phyloP scores from a whole-genome alignment of 1,284 basidiomycete species.

The Nidula niveotomentosa region DNA sequence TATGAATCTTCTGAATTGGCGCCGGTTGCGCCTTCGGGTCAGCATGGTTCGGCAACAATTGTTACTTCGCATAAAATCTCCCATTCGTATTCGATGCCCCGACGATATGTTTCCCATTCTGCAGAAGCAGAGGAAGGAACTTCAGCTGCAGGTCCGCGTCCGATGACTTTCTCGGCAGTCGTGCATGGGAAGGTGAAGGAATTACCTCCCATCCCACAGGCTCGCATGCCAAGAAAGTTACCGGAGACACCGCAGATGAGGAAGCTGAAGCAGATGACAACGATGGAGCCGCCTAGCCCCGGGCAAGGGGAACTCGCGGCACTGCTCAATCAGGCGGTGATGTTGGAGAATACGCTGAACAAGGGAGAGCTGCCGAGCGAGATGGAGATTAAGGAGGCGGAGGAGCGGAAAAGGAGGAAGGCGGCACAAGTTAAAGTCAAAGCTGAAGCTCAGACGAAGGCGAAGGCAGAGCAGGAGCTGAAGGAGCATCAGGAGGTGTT shows the following conservation, averaged over 20 bases:
- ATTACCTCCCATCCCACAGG: conserved; percentile 13
- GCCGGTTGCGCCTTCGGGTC: too few relatives aligned
- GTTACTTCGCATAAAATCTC: conserved; percentile 23
- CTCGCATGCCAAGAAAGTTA: conserved; percentile 10
- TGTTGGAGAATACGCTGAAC: conserved; percentile 46
- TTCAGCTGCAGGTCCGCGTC: conserved; percentile 3
- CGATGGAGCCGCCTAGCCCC: conserved; percentile 35
- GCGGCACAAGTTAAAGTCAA: conserved; percentile 8
- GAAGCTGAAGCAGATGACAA: conserved; percentile 17
- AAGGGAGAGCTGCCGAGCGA: conserved; percentile 40
- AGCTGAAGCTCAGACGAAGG: conserved; percentile 10
- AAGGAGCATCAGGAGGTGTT: conserved; percentile 12
- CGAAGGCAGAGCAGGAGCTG: conserved; percentile 17
- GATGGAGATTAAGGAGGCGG: conserved; percentile 5
- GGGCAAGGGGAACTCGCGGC: conserved; percentile 44
- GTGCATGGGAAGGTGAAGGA: conserved; percentile 52
- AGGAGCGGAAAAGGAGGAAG: conserved; percentile 7
- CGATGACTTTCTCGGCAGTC: conserved; percentile 44
- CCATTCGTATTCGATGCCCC: conserved; percentile 14
- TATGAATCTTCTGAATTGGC: too few relatives aligned
- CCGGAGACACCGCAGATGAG: conserved; percentile 27
- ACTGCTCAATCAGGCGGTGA: conserved; percentile 48
- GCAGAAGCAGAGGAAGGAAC: neutral
- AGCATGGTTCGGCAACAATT: conserved; percentile 5
- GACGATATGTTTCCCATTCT: neutral